phyloP scores from a whole-genome alignment of 1,284 basidiomycete species.

The Trametes versicolor region DNA sequence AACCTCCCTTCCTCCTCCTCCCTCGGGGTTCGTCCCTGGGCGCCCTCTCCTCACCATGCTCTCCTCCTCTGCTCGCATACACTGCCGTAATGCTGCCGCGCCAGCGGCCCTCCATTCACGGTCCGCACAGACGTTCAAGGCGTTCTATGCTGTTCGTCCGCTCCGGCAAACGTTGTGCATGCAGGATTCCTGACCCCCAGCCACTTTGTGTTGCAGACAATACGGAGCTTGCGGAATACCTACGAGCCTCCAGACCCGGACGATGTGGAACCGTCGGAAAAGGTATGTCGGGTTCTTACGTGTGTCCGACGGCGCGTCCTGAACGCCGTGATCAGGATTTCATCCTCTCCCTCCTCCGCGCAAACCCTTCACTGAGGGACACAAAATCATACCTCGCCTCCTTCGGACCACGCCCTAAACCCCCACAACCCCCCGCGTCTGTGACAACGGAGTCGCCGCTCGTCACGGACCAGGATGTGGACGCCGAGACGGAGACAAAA shows the following conservation, averaged over 20 bases:
- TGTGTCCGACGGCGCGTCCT: slow-evolving; percentile 2
- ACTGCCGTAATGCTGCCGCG: slow-evolving; percentile 20
- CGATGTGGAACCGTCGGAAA: slow-evolving; percentile 59
- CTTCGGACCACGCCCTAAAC: slow-evolving; percentile 69
- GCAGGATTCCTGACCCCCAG: slow-evolving; percentile 8
- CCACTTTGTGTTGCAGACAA: slow-evolving; percentile 50
- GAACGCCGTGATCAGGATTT: slow-evolving; percentile 76
- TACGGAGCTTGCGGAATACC: slow-evolving; percentile 54
- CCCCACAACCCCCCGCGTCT: slow-evolving; percentile 37
- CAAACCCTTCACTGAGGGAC: slow-evolving; percentile 93
- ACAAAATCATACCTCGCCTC: slow-evolving; percentile 90
- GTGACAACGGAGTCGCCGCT: slow-evolving; percentile 27
- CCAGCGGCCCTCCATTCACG: slow-evolving; percentile 33
- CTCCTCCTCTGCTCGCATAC: slow-evolving; percentile 31
- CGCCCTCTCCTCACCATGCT: slow-evolving; percentile 31
- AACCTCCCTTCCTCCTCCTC: slow-evolving; percentile 22
- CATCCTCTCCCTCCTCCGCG: slow-evolving; percentile 93
- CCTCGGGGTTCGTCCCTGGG: slow-evolving; percentile 16
- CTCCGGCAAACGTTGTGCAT: background rate
- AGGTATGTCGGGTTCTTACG: slow-evolving; percentile 49
- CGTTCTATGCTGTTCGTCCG: slow-evolving; percentile 67
- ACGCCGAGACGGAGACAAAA: slow-evolving; percentile 32
- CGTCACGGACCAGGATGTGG: slow-evolving; percentile 31
- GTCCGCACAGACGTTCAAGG: slow-evolving; percentile 56
- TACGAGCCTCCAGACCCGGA: slow-evolving; percentile 51